These are phyloP conservation scores for Crithidia fasciculata DNA, from an alignment of 208 protist genomes.

Conservation along the genomic window DNA sequence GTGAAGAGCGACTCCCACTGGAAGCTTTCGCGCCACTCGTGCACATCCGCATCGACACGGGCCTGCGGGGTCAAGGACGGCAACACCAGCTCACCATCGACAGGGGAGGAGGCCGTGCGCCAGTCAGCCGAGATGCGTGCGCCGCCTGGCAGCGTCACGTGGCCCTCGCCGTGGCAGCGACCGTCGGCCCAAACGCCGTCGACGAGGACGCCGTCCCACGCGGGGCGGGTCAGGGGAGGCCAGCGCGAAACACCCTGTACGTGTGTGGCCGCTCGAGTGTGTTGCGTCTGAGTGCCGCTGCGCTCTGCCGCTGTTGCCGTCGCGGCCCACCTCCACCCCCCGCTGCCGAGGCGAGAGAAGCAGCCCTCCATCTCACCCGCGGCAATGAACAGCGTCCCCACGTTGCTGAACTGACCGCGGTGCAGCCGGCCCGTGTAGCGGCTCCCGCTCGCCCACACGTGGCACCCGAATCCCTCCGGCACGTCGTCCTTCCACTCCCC, in stretches of 20 bases:
- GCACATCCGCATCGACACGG: slow-evolving; percentile 24
- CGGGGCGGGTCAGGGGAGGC: slow-evolving; percentile 21
- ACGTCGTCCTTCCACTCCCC: slow-evolving; percentile 79
- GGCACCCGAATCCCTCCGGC: slow-evolving; percentile 79
- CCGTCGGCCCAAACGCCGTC: slow-evolving; percentile 76
- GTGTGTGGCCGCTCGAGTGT: neutral
- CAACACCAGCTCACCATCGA: slow-evolving; percentile 57
- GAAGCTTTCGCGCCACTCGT: slow-evolving; percentile 72
- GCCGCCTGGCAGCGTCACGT: slow-evolving; percentile 67
- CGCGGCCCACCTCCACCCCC: slow-evolving; percentile 17
- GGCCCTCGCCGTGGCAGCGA: slow-evolving; percentile 62
- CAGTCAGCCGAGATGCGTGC: slow-evolving; percentile 70
- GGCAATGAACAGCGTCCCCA: slow-evolving; percentile 64
- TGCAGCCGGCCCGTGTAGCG: slow-evolving; percentile 76
- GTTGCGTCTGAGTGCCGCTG: neutral
- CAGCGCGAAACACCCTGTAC: slow-evolving; percentile 9
- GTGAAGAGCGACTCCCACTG: slow-evolving; percentile 80
- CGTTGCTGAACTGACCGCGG: slow-evolving; percentile 63
- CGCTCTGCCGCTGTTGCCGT: neutral
- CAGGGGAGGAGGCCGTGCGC: slow-evolving; percentile 46
- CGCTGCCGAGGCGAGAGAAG: slow-evolving; percentile 30
- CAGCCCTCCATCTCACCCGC: slow-evolving; percentile 32
- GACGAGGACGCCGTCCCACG: slow-evolving; percentile 52
- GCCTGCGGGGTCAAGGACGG: slow-evolving; percentile 21
- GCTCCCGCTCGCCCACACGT: slow-evolving; percentile 55